A percentile compares a stretch with the other conserved stretches of the same genome.
Conservation (phyloP, 1,284 basidiomycete species). For the Uromyces viciae-fabae region DNA sequence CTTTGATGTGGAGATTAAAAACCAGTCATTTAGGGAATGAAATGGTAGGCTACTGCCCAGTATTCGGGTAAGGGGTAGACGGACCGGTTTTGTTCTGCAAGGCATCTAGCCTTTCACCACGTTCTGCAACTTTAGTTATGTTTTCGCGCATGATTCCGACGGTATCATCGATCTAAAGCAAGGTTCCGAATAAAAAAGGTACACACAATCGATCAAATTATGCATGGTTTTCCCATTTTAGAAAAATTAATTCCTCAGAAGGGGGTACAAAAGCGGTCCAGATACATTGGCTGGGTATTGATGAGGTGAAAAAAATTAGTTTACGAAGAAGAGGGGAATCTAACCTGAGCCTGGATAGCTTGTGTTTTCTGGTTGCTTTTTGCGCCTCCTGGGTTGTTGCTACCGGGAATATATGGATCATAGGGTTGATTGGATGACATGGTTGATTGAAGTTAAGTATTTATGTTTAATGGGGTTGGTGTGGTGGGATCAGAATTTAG, state of each 20-base stretch:
- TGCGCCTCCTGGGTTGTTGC: constrained; percentile 56
- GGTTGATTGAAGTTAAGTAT: background rate
- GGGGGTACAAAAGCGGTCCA: background rate
- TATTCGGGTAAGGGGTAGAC: constrained; percentile 52
- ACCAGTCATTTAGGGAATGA: no score
- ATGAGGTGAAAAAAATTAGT: background rate
- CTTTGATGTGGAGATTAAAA: no score
- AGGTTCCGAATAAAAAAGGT: no score
- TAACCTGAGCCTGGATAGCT: constrained; percentile 74
- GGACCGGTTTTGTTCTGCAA: constrained; percentile 96
- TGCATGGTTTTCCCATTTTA: background rate
- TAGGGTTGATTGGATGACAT: constrained; percentile 66
- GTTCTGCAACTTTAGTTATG: constrained; percentile 89
- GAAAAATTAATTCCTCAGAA: background rate
- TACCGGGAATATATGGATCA: constrained; percentile 88
- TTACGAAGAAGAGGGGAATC: background rate
- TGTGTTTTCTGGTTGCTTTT: constrained; percentile 63
- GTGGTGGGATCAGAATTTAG: no score
- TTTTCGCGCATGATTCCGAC: constrained; percentile 97
- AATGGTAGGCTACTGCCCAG: background rate
- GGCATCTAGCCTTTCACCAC: constrained; percentile 87
- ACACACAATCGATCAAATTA: background rate
- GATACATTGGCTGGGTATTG: background rate
- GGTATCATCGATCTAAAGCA: constrained; percentile 71
- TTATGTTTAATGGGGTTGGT: no score